Evolutionary conservation across 306 rosid species (phyloP).

Genomic region (Sechiopsis laciniata): DNA sequence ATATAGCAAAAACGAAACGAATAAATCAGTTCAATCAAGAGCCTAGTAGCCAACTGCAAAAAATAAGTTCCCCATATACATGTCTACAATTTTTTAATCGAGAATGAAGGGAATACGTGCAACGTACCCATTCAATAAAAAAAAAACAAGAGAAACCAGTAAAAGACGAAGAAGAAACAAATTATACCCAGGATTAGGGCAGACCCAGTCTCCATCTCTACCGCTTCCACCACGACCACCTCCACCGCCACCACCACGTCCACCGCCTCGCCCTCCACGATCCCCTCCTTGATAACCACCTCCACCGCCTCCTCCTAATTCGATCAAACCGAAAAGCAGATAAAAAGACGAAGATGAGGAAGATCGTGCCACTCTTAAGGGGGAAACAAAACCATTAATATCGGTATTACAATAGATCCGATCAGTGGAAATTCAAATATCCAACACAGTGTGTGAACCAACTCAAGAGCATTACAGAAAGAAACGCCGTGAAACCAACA

Average conservation of each 20-base stretch:
- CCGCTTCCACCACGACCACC: conserved; percentile 81
- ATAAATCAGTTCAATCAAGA: neutral
- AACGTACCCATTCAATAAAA: neutral
- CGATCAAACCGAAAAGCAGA: conserved; percentile 14
- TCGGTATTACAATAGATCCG: neutral
- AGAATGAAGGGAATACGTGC: neutral
- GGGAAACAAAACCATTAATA: neutral
- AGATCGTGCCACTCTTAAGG: neutral
- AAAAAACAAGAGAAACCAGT: neutral
- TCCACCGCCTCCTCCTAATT: conserved; percentile 42
- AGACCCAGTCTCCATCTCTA: conserved; percentile 96
- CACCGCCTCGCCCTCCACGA: conserved; percentile 66
- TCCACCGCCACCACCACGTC: conserved; percentile 47
- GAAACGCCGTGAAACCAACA: neutral
- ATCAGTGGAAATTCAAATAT: neutral
- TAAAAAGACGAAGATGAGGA: neutral
- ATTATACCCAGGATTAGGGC: conserved; percentile 72
- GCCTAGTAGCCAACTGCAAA: neutral
- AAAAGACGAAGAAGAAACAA: neutral
- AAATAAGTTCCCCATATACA: neutral
- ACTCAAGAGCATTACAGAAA: neutral
- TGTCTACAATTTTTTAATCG: conserved; percentile 24
- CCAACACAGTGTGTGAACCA: neutral
- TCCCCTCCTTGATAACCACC: conserved; percentile 66
- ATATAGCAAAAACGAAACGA: neutral